Percentiles rank a stretch among this genome's conserved stretches.
Evolutionary conservation across 441 rosid species (phyloP).

Genomic region (Syzygium syzygioides): DNA sequence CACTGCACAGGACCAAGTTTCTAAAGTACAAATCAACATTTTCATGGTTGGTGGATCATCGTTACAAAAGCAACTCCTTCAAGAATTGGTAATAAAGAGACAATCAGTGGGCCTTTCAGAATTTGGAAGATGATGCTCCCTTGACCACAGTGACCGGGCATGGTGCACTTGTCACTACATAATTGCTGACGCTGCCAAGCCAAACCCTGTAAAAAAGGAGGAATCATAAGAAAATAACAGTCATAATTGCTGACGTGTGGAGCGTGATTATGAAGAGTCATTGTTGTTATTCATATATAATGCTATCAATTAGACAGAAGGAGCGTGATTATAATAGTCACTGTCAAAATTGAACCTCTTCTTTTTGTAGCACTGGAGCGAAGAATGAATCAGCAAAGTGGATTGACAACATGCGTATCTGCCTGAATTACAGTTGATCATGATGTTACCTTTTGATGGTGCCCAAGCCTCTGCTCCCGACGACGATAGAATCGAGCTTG

Average conservation of each 20-base stretch:
- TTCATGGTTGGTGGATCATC: background rate
- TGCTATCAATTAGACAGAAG: background rate
- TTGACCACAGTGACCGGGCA: conserved; percentile 18
- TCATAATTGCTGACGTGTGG: background rate
- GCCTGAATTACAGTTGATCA: background rate
- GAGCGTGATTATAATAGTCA: background rate
- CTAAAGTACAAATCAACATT: background rate
- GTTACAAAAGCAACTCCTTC: background rate
- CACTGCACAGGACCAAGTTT: background rate
- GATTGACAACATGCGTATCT: background rate
- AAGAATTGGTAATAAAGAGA: background rate
- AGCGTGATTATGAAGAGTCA: background rate
- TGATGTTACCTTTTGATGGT: conserved; percentile 29
- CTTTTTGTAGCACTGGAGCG: background rate
- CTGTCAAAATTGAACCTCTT: background rate
- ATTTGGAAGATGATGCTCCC: background rate
- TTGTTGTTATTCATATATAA: background rate
- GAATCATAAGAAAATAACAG: background rate
- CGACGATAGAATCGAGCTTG: conserved; percentile 31
- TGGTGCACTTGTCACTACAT: conserved; percentile 13
- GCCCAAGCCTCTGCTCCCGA: conserved; percentile 49
- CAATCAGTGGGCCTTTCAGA: background rate
- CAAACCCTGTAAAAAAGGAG: conserved; percentile 6
- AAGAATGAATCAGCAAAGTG: background rate
- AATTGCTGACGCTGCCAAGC: conserved; percentile 18